Conservation (phyloP, 805 yeast genomes). For the Barnettozyma sucrosica region DNA sequence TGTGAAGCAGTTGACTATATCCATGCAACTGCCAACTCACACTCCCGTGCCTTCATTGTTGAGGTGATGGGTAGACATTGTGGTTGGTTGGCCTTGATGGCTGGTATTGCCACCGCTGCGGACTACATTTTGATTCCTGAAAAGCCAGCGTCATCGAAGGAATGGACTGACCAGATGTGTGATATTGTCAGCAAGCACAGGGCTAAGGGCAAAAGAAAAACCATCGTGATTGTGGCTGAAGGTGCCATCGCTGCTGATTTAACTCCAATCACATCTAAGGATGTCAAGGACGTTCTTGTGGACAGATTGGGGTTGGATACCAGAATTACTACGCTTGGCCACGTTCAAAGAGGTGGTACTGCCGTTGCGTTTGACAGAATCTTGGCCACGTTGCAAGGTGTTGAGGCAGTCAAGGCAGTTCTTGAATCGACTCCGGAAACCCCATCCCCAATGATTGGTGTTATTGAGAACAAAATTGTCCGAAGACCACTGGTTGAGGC, state of each 20-base stretch:
- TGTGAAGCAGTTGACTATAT: constrained; percentile 73
- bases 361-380: constrained; percentile 72
- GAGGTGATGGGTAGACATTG: constrained; percentile 91
- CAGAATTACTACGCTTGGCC: constrained; percentile 72
- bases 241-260: constrained; percentile 73
- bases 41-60: constrained; percentile 75
- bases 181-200: constrained; percentile 61
- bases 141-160: constrained; percentile 55
- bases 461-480: constrained; percentile 64
- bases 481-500: constrained; percentile 68
- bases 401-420: constrained; percentile 73
- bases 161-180: constrained; percentile 66
- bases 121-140: constrained; percentile 80
- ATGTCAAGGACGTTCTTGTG: constrained; percentile 61
- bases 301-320: constrained; percentile 67
- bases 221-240: constrained; percentile 77
- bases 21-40: constrained; percentile 80
- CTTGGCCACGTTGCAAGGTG: constrained; percentile 75
- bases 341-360: constrained; percentile 79
- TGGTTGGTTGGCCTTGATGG: constrained; percentile 82
- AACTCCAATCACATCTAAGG: constrained; percentile 58
- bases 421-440: constrained; percentile 60
- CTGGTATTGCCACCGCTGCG: constrained; percentile 76
- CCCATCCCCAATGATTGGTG: constrained; percentile 77
- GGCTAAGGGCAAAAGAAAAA: constrained; percentile 66